Conservation (phyloP, 2,329 filamentous ascomycete genomes). For the Fusarium sp. region DNA sequence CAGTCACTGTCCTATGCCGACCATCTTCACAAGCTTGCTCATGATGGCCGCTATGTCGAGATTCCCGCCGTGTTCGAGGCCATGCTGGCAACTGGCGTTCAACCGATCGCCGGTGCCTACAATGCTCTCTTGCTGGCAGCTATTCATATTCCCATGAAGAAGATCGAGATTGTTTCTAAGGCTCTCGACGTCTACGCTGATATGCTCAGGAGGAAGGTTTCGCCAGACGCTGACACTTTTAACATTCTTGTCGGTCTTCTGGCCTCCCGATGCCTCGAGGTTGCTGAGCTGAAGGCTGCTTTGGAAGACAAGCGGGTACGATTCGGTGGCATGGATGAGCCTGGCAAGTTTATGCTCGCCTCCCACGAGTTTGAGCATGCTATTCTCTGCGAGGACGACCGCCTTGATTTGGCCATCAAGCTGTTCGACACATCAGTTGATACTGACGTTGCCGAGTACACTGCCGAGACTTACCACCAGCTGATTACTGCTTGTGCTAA, state of each 20-base stretch:
- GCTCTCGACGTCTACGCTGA: conserved; percentile 95
- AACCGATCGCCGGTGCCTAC: conserved; percentile 87
- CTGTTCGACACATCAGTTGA: conserved; percentile 82
- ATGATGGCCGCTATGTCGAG: conserved; percentile 80
- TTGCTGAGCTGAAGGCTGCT: conserved; percentile 75
- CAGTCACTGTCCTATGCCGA: conserved; percentile 79
- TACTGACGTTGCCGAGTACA: conserved; percentile 72
- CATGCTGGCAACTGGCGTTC: conserved; percentile 84
- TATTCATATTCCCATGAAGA: conserved; percentile 81
- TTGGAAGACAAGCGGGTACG: conserved; percentile 86
- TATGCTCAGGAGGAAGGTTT: conserved; percentile 88
- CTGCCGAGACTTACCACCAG: conserved; percentile 84
- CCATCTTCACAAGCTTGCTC: conserved; percentile 79
- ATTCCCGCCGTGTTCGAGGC: conserved; percentile 92
- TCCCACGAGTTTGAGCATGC: conserved; percentile 89
- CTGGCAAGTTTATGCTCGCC: conserved; percentile 86
- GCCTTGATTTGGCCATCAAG: conserved; percentile 84
- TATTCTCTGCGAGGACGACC: conserved; percentile 87
- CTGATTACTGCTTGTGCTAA: conserved; percentile 89
- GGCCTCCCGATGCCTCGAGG: conserved; percentile 82
- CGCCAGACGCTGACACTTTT: conserved; percentile 87
- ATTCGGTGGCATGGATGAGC: conserved; percentile 86
- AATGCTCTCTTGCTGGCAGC: conserved; percentile 89
- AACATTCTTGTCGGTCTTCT: conserved; percentile 86
- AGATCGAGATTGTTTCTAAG: conserved; percentile 87